phyloP scores from a whole-genome alignment of 2,329 filamentous ascomycete genomes.

The Didymella glomerata region DNA sequence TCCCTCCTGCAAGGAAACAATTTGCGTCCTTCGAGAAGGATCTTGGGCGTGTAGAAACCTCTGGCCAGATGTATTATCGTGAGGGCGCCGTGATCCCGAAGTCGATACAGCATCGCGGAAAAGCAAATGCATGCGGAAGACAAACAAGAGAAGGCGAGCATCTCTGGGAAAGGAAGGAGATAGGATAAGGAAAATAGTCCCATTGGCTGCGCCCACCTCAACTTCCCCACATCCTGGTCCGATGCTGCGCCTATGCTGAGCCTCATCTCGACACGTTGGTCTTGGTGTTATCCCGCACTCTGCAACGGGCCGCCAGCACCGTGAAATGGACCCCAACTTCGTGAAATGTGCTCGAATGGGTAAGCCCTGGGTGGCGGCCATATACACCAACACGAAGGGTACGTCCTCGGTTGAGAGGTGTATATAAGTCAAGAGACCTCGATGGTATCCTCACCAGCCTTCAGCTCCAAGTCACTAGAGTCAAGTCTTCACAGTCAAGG shows the following conservation, averaged over 20 bases:
- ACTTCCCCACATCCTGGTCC: background rate
- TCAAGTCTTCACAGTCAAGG: background rate
- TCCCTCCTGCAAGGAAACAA: background rate
- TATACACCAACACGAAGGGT: conserved; percentile 7
- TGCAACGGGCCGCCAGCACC: conserved; percentile 20
- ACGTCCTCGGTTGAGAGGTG: background rate
- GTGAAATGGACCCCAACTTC: conserved; percentile 10
- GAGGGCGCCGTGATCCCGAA: background rate
- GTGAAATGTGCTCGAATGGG: conserved; percentile 4
- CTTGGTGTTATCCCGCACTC: conserved; percentile 11
- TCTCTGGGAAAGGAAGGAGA: background rate
- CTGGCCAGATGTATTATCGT: too few relatives aligned
- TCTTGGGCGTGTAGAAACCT: too few relatives aligned
- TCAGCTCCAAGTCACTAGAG: conserved; percentile 6
- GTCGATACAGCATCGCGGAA: background rate
- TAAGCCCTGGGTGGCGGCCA: conserved; percentile 6
- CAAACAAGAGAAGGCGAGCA: background rate
- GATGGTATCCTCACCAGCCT: conserved; percentile 1
- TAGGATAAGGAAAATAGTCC: background rate
- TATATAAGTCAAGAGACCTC: conserved; percentile 13
- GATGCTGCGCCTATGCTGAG: conserved; percentile 10
- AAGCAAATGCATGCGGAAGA: background rate
- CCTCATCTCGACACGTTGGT: conserved; percentile 9
- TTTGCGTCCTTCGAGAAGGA: background rate
- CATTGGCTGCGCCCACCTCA: background rate